Base-by-base conservation (phyloP, 768 basidiomycete species). In the Lactarius indigo region DNA sequence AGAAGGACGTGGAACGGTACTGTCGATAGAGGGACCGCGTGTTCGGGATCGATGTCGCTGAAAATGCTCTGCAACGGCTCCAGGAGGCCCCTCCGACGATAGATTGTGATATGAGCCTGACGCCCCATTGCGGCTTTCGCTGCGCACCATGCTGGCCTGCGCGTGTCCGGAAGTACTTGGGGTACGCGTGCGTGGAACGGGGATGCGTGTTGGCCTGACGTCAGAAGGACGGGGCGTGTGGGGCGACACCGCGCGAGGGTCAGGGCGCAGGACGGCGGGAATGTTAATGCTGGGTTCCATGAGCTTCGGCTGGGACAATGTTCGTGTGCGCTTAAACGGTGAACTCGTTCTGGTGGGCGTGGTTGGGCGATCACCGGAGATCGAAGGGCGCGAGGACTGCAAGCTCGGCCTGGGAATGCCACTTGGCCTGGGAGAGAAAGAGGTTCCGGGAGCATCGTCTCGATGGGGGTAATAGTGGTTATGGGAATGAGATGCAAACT, bases 261-360 rank as follows among this genome's bases (percentile, higher is more conserved):
- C 62, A 68, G 57, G 61, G 71, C 70, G 28, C 73, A 74, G 30
- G 82, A 82, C 69, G 37, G 78, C 79, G 59, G 77, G 74, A 39
- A 75, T 74, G 47, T 74, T 71, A 42, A 75, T 74, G 47, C 74
- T 72, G 17, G 73, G 58, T 56, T 85, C 82, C 47, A 82, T 78
- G 18, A 78, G 68, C 67, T 82, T 83, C 6, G 87, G 88, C 71
- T 85, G 84, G 28, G 89, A 90, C 64, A 85, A 81, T 9, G 90
- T 90, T 63, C 90, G 83, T 18, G 83, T 72, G 63, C 88, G 88
- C 69, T 79, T 83, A 64, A 72, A 70, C 52, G 70, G 66, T 61
- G 74, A 70, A 50, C 61, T 44, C 12, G 60, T 50, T 35, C 52
- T 39, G 39, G 54, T 69, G 17, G 68, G 68, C 35, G 68, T 54